phyloP scores from a whole-genome alignment of 2,329 filamentous ascomycete genomes.

The Aspergillus alliaceus region DNA sequence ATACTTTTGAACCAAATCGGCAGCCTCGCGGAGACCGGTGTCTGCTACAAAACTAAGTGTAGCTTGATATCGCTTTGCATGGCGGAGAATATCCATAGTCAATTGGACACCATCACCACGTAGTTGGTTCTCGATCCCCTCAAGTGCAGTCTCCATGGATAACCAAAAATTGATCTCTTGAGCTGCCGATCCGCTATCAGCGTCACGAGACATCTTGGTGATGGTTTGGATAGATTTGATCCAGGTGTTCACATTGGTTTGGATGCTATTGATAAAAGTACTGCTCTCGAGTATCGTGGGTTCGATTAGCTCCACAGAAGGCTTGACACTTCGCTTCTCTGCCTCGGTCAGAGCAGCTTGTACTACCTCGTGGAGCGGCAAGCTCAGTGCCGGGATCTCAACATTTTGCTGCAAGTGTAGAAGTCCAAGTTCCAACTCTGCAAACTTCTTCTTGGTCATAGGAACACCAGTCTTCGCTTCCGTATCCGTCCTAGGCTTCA shows the following conservation, averaged over 20 bases:
- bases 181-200: constrained; percentile 74
- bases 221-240: constrained; percentile 98
- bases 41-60: constrained; percentile 96
- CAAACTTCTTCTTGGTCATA: constrained; percentile 95
- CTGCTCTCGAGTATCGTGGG: constrained; percentile 78
- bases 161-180: constrained; percentile 99
- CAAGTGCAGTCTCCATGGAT: constrained; percentile 90
- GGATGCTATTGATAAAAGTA: constrained; percentile 87
- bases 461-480: constrained; percentile 94
- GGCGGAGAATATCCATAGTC: constrained; percentile 91
- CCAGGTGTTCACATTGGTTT: constrained; percentile 93
- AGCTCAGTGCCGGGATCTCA: constrained; percentile 87
- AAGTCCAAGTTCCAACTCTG: constrained; percentile 87
- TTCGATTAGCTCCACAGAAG: constrained; percentile 77
- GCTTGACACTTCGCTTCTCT: constrained; percentile 62
- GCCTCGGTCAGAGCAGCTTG: constrained; percentile 82
- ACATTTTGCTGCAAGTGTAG: constrained; percentile 95
- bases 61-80: constrained; percentile 96
- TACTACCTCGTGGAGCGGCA: constrained; percentile 86
- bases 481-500: constrained; percentile 74
- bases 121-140: constrained; percentile 87
- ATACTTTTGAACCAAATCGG: constrained; percentile 96
- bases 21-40: constrained; percentile 92
- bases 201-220: constrained; percentile 89
- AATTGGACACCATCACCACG: constrained; percentile 83